A percentile compares a stretch with the other conserved stretches of the same genome.
phyloP scores from a whole-genome alignment of 164 flowering plant genomes.

The Sextonia rubra region DNA sequence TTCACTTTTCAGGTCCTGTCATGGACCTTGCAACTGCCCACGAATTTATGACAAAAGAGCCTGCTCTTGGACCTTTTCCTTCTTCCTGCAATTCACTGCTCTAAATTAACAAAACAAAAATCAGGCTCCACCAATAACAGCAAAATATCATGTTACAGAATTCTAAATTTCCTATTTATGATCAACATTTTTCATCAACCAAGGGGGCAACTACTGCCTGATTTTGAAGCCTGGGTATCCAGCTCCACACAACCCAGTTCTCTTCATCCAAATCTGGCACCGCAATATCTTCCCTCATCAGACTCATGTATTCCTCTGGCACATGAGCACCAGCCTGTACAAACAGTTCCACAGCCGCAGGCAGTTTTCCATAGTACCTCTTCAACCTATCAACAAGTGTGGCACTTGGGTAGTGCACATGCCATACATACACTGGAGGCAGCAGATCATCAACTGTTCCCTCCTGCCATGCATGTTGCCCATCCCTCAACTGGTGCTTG shows the following conservation, averaged over 20 bases:
- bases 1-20: too few relatives aligned
- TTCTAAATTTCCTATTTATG: too few relatives aligned
- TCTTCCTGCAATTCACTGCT: too few relatives aligned
- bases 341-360: constrained; percentile 53
- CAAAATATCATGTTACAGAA: too few relatives aligned
- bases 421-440: constrained; percentile 62
- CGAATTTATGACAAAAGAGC: too few relatives aligned
- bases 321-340: constrained; percentile 51
- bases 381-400: constrained; percentile 33
- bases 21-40: too few relatives aligned
- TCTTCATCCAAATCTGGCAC: constrained; percentile 42
- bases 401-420: constrained; percentile 22
- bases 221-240: not conserved
- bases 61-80: too few relatives aligned
- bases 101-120: too few relatives aligned
- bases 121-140: too few relatives aligned
- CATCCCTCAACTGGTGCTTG: constrained; percentile 62
- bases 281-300: constrained; percentile 47
- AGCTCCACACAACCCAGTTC: constrained; percentile 32
- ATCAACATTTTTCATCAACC: too few relatives aligned
- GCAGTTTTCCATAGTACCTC: constrained; percentile 52
- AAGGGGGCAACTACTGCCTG: too few relatives aligned
- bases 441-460: constrained; percentile 46
- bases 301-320: constrained; percentile 23
- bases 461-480: constrained; percentile 65